Percentiles rank a stretch among this genome's conserved stretches.
These are phyloP conservation scores for Rhodotorula taiwanensis DNA, from an alignment of 768 basidiomycete genomes.

Conservation along the genomic window DNA sequence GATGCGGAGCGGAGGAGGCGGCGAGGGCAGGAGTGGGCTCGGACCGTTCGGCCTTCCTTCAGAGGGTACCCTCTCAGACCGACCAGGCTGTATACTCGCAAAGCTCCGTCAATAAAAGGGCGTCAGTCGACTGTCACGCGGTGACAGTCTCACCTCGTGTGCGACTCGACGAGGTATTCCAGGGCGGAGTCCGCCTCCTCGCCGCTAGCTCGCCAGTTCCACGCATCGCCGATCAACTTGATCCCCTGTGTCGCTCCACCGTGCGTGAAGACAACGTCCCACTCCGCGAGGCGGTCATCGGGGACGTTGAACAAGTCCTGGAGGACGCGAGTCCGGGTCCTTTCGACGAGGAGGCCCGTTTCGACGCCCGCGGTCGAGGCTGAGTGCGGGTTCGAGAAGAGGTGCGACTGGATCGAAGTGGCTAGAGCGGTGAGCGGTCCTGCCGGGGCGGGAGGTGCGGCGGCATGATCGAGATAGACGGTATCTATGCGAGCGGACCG, in stretches of 20 bases:
- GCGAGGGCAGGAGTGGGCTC: neutral
- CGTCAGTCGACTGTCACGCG: neutral
- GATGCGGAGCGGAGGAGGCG: constrained; percentile 11
- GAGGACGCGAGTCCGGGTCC: constrained; percentile 28
- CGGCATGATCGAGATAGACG: constrained; percentile 38
- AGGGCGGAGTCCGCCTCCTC: neutral
- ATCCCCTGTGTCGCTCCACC: constrained; percentile 37
- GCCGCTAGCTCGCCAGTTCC: constrained; percentile 19
- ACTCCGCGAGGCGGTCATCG: constrained; percentile 4
- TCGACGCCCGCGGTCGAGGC: constrained; percentile 22
- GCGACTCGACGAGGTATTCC: constrained; percentile 18
- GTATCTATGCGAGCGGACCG: constrained; percentile 4
- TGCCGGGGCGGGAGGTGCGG: constrained; percentile 34
- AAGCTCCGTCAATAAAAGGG: too few relatives aligned
- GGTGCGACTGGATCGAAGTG: constrained; percentile 4
- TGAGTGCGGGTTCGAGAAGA: constrained; percentile 39
- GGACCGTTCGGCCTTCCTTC: neutral
- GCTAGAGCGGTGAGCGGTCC: constrained; percentile 21
- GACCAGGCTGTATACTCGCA: constrained; percentile 3
- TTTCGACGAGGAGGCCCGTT: constrained; percentile 25
- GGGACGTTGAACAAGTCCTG: constrained; percentile 32
- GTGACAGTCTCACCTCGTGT: constrained; percentile 2
- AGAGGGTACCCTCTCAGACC: constrained; percentile 11
- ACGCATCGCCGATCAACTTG: constrained; percentile 35
- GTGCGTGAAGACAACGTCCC: constrained; percentile 40